Base-by-base conservation (phyloP, 495 filamentous ascomycete species). In the Aspergillus ellipticus region DNA sequence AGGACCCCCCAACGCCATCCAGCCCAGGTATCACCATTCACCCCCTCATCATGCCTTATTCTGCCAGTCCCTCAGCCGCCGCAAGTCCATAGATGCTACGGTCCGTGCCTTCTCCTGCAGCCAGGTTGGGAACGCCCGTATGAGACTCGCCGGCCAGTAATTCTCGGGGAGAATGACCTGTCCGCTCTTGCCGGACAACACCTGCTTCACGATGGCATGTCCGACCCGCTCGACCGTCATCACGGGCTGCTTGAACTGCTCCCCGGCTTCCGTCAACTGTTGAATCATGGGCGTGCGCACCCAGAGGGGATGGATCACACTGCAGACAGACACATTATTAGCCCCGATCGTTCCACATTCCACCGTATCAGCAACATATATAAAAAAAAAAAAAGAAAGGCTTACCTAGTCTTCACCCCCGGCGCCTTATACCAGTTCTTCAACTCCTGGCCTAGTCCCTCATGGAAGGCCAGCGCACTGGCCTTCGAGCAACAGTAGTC, bases 401-500 rank as follows among this genome's bases (percentile, higher is more conserved):
- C 67, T 42, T 53, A 75, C 71, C 73, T 76, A 0, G 76, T 79
- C 28, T 74, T 66, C 50, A 79, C 71, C 37, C 70, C 74, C 0
- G 68, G 66, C 19, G 74, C 71, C 10, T 76, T 69, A 55, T 77
- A 75, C 67, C 73, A 75, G 16, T 64, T 43, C 16, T 63, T 61
- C 54, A 79, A 54, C 53, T 79, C 76, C 68, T 79, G 76, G 10
- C 66, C 63, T 59, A 79, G 49, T 10, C 68, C 66, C 59, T 80
- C 79, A 58, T 86, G 79, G 57, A 87, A 78, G 0, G 81, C 74
- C 17, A 82, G 68, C 6, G 80, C 74, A 43, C 75, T 81, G 2
- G 79, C 81, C 68, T 87, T 87, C 47, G 79, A 77, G 55, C 70
- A 71, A 55, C 73, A 74, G 62, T 87, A 87, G 50, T 83, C 78